Percentiles rank a stretch among this genome's conserved stretches.
Evolutionary conservation across 257 asterid genomes (phyloP).

Genomic region (Nicotiana tabacum): DNA sequence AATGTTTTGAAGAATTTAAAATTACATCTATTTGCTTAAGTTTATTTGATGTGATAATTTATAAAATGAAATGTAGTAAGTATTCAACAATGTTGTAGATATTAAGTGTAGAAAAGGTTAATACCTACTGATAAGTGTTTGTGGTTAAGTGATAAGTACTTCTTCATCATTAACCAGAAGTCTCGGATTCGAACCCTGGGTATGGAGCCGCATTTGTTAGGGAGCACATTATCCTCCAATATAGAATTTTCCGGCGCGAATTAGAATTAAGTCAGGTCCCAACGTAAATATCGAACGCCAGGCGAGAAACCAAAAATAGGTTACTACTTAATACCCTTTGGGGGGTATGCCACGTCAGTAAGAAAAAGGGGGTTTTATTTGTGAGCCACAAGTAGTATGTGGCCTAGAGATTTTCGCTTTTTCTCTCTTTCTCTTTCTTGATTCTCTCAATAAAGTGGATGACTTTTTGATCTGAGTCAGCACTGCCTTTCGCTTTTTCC

Average conservation of each 20-base stretch:
- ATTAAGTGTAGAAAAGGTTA: background rate
- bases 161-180: too few species aligned
- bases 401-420: slow-evolving; percentile 46
- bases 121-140: background rate
- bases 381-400: slow-evolving; percentile 74
- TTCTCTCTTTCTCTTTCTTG: slow-evolving; percentile 32
- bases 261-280: too few species aligned
- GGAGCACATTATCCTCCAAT: too few species aligned
- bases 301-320: too few species aligned
- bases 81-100: background rate
- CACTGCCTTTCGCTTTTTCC: slow-evolving; percentile 12
- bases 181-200: too few species aligned
- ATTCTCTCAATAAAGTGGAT: slow-evolving; percentile 41
- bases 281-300: too few species aligned
- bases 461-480: slow-evolving; percentile 48
- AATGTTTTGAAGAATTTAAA: background rate
- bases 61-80: background rate
- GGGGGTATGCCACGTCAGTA: slow-evolving; percentile 48
- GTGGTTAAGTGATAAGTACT: too few species aligned
- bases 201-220: too few species aligned
- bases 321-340: too few species aligned
- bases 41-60: background rate
- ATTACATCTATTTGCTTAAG: background rate
- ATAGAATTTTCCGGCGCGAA: too few species aligned
- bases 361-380: slow-evolving; percentile 16